Evolutionary conservation across 2,329 filamentous ascomycete genomes (phyloP).

Genomic region (Aspergillus unguis): DNA sequence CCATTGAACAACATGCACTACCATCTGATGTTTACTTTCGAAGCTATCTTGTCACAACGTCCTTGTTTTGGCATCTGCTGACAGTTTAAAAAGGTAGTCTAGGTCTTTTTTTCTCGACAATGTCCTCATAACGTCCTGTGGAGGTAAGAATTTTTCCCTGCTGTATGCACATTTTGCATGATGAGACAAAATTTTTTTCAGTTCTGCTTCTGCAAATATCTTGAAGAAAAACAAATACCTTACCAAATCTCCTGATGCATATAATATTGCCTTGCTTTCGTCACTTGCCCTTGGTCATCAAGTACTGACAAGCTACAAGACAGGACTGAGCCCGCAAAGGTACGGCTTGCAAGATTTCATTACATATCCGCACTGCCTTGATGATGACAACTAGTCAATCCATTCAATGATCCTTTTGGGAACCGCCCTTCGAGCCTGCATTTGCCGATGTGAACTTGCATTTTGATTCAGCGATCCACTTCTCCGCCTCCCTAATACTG

Average conservation of each 20-base stretch:
- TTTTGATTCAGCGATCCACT: constrained; percentile 25
- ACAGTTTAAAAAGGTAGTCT: constrained; percentile 9
- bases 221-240: constrained; percentile 59
- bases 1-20: constrained; percentile 61
- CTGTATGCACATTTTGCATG: constrained; percentile 27
- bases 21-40: constrained; percentile 48
- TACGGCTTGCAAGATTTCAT: constrained; percentile 20
- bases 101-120: background rate
- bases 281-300: constrained; percentile 11
- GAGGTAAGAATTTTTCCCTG: constrained; percentile 9
- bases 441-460: constrained; percentile 17
- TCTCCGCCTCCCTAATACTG: constrained; percentile 44
- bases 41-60: constrained; percentile 5
- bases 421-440: constrained; percentile 37
- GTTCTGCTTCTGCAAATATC: constrained; percentile 61
- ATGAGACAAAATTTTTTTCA: constrained; percentile 54
- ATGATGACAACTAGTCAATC: constrained; percentile 63
- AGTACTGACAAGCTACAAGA: constrained; percentile 18
- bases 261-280: constrained; percentile 10
- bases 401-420: constrained; percentile 55
- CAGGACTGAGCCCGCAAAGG: constrained; percentile 17
- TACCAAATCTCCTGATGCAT: constrained; percentile 53
- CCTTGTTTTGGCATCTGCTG: constrained; percentile 8
- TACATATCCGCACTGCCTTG: constrained; percentile 23
- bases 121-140: background rate